Evolutionary conservation across 2,329 filamentous ascomycete species (phyloP).

Genomic region (Aspergillus candidus): DNA sequence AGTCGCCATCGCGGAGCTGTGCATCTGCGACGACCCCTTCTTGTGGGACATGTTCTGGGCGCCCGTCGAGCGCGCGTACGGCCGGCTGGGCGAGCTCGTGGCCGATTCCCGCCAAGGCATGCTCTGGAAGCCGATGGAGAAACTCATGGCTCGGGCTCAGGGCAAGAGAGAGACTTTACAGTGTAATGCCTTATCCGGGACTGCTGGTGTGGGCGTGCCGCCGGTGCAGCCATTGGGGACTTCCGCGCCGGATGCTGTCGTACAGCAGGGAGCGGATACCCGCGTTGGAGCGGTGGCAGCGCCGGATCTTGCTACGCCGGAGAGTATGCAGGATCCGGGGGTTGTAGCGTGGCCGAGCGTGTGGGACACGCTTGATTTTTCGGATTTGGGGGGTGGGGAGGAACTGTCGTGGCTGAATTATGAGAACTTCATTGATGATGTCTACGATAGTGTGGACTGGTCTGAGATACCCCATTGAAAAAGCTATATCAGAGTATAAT

Average conservation of each 20-base stretch:
- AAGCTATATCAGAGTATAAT: conserved; percentile 7
- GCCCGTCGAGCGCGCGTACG: conserved; percentile 19
- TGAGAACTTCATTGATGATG: conserved; percentile 23
- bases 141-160: conserved; percentile 23
- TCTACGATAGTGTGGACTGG: conserved; percentile 19
- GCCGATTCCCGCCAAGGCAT: conserved; percentile 24
- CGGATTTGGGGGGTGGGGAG: conserved; percentile 2
- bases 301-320: background rate
- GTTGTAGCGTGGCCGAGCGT: conserved; percentile 16
- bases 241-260: background rate
- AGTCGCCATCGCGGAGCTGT: conserved; percentile 28
- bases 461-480: conserved; percentile 13
- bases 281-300: background rate
- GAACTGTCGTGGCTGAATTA: conserved; percentile 24
- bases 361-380: conserved; percentile 23
- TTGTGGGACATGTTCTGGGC: conserved; percentile 21
- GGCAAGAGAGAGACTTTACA: conserved; percentile 8
- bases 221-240: background rate
- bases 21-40: conserved; percentile 22
- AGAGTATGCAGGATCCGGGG: background rate
- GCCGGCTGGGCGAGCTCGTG: conserved; percentile 17
- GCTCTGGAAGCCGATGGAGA: conserved; percentile 28
- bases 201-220: conserved; percentile 1
- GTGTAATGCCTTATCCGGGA: background rate
- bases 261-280: background rate